These are phyloP conservation scores for Lophiotrema nucula DNA, from an alignment of 495 filamentous ascomycete species.

Conservation along the genomic window DNA sequence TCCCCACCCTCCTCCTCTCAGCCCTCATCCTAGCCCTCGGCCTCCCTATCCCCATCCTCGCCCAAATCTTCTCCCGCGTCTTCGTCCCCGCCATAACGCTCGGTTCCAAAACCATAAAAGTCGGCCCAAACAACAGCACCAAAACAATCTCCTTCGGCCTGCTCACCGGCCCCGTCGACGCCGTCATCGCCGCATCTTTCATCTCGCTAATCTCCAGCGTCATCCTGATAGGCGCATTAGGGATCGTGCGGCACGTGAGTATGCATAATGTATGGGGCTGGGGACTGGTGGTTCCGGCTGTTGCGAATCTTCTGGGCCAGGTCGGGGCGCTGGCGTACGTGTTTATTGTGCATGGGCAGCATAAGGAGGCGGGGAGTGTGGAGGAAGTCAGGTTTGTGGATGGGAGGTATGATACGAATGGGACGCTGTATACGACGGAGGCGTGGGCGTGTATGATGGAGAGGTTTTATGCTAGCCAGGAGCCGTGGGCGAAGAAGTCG, in stretches of 20 bases:
- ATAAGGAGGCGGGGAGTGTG: background rate
- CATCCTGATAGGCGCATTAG: background rate
- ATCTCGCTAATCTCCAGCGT: conserved; percentile 1
- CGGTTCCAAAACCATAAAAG: conserved; percentile 3
- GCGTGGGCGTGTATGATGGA: conserved; percentile 7
- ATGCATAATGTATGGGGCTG: conserved; percentile 1
- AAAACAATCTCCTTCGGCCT: conserved; percentile 7
- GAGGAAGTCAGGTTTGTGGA: background rate
- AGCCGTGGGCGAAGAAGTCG: background rate
- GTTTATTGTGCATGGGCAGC: background rate
- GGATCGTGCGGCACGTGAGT: background rate
- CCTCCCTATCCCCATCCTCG: background rate
- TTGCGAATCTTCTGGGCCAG: background rate
- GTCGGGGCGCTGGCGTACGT: background rate
- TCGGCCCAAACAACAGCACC: background rate
- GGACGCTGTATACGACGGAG: conserved; percentile 1
- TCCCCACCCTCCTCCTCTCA: conserved; percentile 1
- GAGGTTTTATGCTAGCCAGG: background rate
- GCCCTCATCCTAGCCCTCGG: background rate
- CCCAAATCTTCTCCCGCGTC: background rate
- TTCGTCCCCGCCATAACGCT: background rate
- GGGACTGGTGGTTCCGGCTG: background rate
- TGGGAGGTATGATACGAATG: background rate
- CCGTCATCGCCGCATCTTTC: background rate
- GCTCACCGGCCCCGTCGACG: background rate